Evolutionary conservation across 2,329 filamentous ascomycete species (phyloP).

Genomic region (Hymenoscyphus fraxineus): DNA sequence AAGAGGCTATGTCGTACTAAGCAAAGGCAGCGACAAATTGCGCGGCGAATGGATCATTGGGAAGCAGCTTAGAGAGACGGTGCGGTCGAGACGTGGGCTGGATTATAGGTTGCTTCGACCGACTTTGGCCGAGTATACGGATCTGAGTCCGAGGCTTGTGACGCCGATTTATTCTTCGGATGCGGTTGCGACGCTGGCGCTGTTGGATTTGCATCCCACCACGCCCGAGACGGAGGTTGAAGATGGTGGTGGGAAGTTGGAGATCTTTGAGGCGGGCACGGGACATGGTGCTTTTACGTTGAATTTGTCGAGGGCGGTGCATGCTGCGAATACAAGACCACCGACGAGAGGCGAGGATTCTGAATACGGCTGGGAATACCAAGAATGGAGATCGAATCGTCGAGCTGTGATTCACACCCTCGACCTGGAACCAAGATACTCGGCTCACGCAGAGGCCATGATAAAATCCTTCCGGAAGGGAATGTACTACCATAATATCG

Average conservation of each 20-base stretch:
- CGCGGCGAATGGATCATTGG: slow-evolving; percentile 38
- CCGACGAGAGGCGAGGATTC: slow-evolving; percentile 4
- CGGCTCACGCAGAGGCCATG: slow-evolving; percentile 59
- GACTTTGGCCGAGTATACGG: slow-evolving; percentile 70
- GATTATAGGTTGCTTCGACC: slow-evolving; percentile 52
- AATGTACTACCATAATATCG: slow-evolving; percentile 65
- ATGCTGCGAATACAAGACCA: slow-evolving; percentile 62
- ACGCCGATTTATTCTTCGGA: slow-evolving; percentile 79
- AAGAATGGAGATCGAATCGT: slow-evolving; percentile 40
- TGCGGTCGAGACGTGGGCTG: slow-evolving; percentile 19
- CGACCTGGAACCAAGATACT: slow-evolving; percentile 61
- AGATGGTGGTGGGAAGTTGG: slow-evolving; percentile 46
- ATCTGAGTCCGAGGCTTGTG: slow-evolving; percentile 63
- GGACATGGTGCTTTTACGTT: slow-evolving; percentile 79
- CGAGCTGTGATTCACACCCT: slow-evolving; percentile 72
- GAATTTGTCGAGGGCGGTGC: slow-evolving; percentile 70
- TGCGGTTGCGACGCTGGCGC: slow-evolving; percentile 68
- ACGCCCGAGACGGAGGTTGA: slow-evolving; percentile 63
- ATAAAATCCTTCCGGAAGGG: slow-evolving; percentile 65
- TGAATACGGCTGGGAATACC: slow-evolving; percentile 16
- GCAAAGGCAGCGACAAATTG: slow-evolving; percentile 29
- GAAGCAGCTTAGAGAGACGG: slow-evolving; percentile 25
- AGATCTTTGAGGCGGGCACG: slow-evolving; percentile 81
- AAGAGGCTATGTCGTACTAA: slow-evolving; percentile 35
- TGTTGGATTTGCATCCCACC: slow-evolving; percentile 69